Evolutionary conservation across 176 grass and related monocot species (phyloP), one percentile per base, ranked within the genome.

Genomic region (Avena insularis): DNA sequence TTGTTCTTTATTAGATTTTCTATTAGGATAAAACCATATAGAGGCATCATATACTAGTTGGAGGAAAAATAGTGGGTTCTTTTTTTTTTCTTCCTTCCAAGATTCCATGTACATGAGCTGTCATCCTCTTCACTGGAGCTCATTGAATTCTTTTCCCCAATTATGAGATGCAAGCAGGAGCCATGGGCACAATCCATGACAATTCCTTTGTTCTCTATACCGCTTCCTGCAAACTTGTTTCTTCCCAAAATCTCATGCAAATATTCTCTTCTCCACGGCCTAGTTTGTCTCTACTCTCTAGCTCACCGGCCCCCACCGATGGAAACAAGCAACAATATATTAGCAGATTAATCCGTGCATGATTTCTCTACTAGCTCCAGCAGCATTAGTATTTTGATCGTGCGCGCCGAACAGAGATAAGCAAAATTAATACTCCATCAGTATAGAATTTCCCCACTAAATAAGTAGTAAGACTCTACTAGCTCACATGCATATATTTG

Each of bases 101-200:
- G 87, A 90, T 86, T 90, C 88, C 87, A 90, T 92, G 82, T 82
- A 79, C 55, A 79, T 88, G 86, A 91, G 83, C 90, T 86, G 90
- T 81, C 82, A 62, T 86, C 85, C 77, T 86, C 51, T 62, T 73
- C 65, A 86, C 50, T 72, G 69, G 70, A 86, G 65, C 47, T 20
- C 77, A 55, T 82, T 87, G 54, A 77, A 56, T 83, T 88, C 55
- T 86, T 86, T 66, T 60, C 82, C 83, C 86, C 78, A 82, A 78
- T 85, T 82, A 79, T 86, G 72, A 88, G 64, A 72, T 86, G 83
- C 82, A 86, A 88, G 88, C 62, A 88, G 83, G 78, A 86, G 78
- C 71, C 71, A 85, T 29, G 35, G 71, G 21, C 55, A 91, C 83
- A 79, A 86, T 86, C 90, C 90, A 91, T 82, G 78, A 78, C 71